Percentiles rank a stretch among this genome's conserved stretches.
Evolutionary conservation across 2,329 filamentous ascomycete species (phyloP).

Genomic region (Sarocladiaceae sp.): DNA sequence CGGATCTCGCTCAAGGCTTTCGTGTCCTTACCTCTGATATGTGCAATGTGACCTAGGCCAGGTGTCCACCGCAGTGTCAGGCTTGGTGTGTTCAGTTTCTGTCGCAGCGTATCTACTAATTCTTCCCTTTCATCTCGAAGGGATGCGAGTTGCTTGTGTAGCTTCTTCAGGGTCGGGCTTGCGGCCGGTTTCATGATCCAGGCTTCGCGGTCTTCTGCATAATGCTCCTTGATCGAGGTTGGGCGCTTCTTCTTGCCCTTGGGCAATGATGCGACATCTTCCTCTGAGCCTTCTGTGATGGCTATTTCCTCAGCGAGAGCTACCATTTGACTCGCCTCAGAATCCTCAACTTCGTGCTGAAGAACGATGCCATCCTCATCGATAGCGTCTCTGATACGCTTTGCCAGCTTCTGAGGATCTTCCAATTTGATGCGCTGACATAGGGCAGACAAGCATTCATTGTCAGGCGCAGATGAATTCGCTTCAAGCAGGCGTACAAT

Average conservation of each 20-base stretch:
- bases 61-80: conserved; percentile 84
- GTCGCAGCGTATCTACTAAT: conserved; percentile 59
- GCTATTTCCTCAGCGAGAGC: conserved; percentile 70
- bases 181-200: conserved; percentile 68
- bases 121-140: conserved; percentile 56
- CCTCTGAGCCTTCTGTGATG: conserved; percentile 58
- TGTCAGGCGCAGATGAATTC: not conserved
- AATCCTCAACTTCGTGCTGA: conserved; percentile 73
- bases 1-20: conserved; percentile 27
- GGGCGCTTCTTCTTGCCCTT: conserved; percentile 45
- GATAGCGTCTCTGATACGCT: conserved; percentile 70
- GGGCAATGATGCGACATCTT: conserved; percentile 48
- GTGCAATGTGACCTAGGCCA: conserved; percentile 82
- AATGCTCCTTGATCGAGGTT: conserved; percentile 50
- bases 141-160: conserved; percentile 64
- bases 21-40: conserved; percentile 78
- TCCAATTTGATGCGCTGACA: conserved; percentile 59
- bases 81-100: conserved; percentile 55
- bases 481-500: conserved; percentile 49
- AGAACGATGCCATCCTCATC: conserved; percentile 88
- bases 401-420: conserved; percentile 64
- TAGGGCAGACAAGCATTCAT: conserved; percentile 39
- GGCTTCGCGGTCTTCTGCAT: conserved; percentile 54
- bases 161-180: conserved; percentile 56
- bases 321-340: conserved; percentile 65